Percentiles rank a stretch among this genome's conserved stretches.
Evolutionary conservation across 202 grass and related monocot genomes (phyloP).

Genomic region (Dendrocalamus latiflorus): DNA sequence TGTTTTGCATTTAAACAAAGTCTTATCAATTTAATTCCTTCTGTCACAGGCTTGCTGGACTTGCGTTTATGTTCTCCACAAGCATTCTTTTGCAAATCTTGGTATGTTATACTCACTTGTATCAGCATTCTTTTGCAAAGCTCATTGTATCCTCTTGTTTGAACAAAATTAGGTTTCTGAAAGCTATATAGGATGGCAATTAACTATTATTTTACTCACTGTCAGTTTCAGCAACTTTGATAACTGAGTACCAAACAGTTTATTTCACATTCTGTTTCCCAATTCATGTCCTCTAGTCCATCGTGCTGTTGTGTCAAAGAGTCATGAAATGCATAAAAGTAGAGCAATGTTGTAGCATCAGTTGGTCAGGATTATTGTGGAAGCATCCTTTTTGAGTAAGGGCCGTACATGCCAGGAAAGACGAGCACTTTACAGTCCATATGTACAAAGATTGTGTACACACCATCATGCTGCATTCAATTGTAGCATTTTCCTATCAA

Average conservation of each 20-base stretch:
- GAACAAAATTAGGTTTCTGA: not conserved
- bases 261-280: not conserved
- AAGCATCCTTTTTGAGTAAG: not conserved
- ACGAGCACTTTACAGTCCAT: not conserved
- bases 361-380: not conserved
- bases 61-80: constrained; percentile 97
- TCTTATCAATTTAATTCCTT: not conserved
- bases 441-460: not conserved
- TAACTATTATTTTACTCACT: not conserved
- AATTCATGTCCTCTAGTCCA: not conserved
- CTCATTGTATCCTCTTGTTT: not conserved
- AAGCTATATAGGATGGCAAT: not conserved
- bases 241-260: not conserved
- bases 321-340: not conserved
- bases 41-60: constrained; percentile 70
- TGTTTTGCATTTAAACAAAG: not conserved
- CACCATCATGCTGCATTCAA: not conserved
- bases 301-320: not conserved
- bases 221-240: not conserved
- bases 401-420: not conserved
- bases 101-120: constrained; percentile 34
- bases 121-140: constrained; percentile 64
- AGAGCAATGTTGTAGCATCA: not conserved
- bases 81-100: constrained; percentile 92
- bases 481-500: not conserved